A percentile compares a stretch with the other conserved stretches of the same genome.
Evolutionary conservation across 2,329 filamentous ascomycete genomes (phyloP).

Genomic region (Hymenoscyphus albidus): DNA sequence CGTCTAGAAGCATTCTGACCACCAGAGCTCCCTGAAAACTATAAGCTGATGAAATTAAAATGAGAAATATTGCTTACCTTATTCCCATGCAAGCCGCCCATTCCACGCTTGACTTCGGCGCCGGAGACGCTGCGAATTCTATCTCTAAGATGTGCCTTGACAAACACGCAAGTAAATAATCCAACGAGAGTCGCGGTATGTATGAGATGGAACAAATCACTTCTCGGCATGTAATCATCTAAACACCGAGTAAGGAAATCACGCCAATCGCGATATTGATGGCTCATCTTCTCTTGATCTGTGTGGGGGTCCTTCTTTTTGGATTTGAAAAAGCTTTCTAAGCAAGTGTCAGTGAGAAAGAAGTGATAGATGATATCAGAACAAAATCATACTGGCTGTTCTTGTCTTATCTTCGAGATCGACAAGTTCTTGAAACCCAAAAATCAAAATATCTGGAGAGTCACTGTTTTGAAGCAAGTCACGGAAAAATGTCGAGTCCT

Average conservation of each 20-base stretch:
- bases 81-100: constrained; percentile 93
- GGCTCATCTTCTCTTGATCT: constrained; percentile 88
- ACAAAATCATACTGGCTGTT: constrained; percentile 67
- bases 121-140: constrained; percentile 74
- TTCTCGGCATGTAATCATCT: constrained; percentile 75
- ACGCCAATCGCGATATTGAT: constrained; percentile 94
- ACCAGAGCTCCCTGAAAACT: constrained; percentile 67
- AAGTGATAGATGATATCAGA: neutral
- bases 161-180: constrained; percentile 92
- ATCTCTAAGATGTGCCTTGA: constrained; percentile 72
- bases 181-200: constrained; percentile 90
- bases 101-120: constrained; percentile 88
- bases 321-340: constrained; percentile 81
- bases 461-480: constrained; percentile 72
- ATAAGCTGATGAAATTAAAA: constrained; percentile 16
- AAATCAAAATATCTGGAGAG: constrained; percentile 84
- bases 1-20: constrained; percentile 88
- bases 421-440: constrained; percentile 98
- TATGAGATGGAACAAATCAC: constrained; percentile 77
- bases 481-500: constrained; percentile 74
- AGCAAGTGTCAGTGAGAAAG: constrained; percentile 29
- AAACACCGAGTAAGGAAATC: constrained; percentile 81
- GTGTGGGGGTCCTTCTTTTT: constrained; percentile 76
- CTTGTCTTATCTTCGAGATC: constrained; percentile 96
- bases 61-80: constrained; percentile 50